Evolutionary conservation across 805 yeast genomes (phyloP), one percentile per base, ranked within the genome.

Genomic region (Yarrowia sp.): DNA sequence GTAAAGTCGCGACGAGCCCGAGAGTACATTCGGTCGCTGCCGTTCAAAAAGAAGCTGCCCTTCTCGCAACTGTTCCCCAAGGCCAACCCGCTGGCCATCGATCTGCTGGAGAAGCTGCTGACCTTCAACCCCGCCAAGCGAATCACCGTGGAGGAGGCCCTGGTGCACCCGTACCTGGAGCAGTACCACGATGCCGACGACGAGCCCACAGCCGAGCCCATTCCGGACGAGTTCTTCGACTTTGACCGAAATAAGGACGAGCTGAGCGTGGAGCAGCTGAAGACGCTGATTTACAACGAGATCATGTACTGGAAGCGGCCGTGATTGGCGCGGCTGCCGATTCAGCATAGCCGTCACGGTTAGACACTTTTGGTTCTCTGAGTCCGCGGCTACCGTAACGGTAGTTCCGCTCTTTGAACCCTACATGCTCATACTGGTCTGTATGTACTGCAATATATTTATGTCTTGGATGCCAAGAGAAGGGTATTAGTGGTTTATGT

Each of bases 181-280:
- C 81, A 88, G n/a, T 93, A 93, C 74, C 98, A 93, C 73, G 98
- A 93, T 70, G 96, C 97, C 3, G 84, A 82, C 61, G 98, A 93
- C 72, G 98, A 93, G 74, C 98, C 98, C 0, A 79, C 79, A 36
- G 91, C 94, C 33, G 83, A 84, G 18, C 88, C 91, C 53, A 86
- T 94, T 21, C 92, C 96, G 0, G 84, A 85, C 39, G 91, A 87
- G 67, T 91, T 93, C 72, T 93, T 94, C 69, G 92, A 88, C 65
- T 94, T 94, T 69, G 99, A 94, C 73, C 81, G 83, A 67, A 78
- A 81, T 64, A 92, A 92, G 72, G 96, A 91, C 67, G 88, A 86
- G 62, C 79, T 93, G 63, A 81, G 86, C 12, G 78, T 89, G 25
- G 83, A 82, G 51, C 96, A 93, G 70, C 78, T 94, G 70, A 90